Base-by-base conservation (phyloP, 257 asterid genomes). In the Solanum pennellii region DNA sequence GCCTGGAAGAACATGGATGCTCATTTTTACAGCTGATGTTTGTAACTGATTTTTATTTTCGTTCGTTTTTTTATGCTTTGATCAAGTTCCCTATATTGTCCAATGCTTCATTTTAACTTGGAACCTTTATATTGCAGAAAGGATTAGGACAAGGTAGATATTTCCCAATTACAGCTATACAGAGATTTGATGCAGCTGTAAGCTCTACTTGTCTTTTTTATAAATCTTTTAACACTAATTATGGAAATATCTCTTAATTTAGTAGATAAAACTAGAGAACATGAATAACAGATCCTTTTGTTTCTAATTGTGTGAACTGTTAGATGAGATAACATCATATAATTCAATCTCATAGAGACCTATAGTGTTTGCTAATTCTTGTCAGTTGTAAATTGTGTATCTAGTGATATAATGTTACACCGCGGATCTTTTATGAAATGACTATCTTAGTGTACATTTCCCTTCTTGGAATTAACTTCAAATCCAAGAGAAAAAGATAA, bases 1-100 rank as follows among this genome's bases (percentile, higher is more conserved):
- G 9, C 99, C 99, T 37, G 99, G 99, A 37, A 87, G 96, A 86
- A 97, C 98, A 20, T 97, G 99, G 99, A 95, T 97, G 99, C 99
- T 97, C 85, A 84, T 95, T 82, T 97, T 93, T 88, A 97, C 99
- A 4, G 99, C 98, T 33, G 92, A 95, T 98, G 99, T 94, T 84
- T 86, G 56, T 69, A 18, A 44, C 76, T 49, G 20, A 18, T 13
- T 52, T n/a, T n/a, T 82, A 3, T 41, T 75, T 35, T 20, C 44
- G 27, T 29, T 88, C n/a, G 16, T 15, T 31, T 66, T 66, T 87
- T 44, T 25, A 80, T 88, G 69, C 77, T 76, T 62, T 31, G 60
- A 69, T 41, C 49, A n/a, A 42, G 59, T 41, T 23, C 29, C 82
- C 44, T 49, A 45, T 72, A 27, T 13, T 44, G 20, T 41, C 10